Conservation (phyloP, 257 asterid species). For the Nyctanthes arbortristis region DNA sequence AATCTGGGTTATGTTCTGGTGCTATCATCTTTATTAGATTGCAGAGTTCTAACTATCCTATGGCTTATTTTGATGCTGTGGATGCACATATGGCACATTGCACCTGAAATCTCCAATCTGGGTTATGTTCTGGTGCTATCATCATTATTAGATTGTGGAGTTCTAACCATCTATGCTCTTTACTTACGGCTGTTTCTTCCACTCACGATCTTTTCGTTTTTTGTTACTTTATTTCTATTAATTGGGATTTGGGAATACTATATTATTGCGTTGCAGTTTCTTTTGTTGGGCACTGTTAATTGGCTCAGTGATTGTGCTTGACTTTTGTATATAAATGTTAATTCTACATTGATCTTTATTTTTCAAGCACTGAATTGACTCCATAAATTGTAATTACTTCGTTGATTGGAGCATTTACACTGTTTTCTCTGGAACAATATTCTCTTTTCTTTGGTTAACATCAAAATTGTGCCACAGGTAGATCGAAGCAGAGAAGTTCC, state of each 20-base stretch:
- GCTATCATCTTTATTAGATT: conserved; percentile 26
- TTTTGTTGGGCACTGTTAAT: neutral
- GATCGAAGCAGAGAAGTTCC: conserved; percentile 19
- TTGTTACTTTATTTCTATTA: neutral
- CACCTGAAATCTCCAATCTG: conserved; percentile 27
- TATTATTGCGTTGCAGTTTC: neutral
- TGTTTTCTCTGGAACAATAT: conserved; percentile 25
- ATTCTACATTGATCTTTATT: conserved; percentile 3
- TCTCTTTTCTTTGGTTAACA: conserved; percentile 21
- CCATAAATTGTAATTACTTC: neutral
- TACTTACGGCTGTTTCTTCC: conserved; percentile 1
- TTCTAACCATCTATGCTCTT: conserved; percentile 19
- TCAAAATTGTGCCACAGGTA: conserved; percentile 42
- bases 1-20: conserved; percentile 23
- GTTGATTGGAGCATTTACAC: conserved; percentile 12
- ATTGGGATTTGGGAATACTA: neutral
- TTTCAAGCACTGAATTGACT: conserved; percentile 3
- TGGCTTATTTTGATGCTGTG: conserved; percentile 34
- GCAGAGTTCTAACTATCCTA: conserved; percentile 34
- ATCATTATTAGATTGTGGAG: conserved; percentile 30
- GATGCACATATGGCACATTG: conserved; percentile 29
- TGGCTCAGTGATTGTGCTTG: conserved; percentile 17
- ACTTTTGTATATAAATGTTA: conserved; percentile 5
- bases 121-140: conserved; percentile 18
- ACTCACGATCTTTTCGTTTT: neutral